Evolutionary conservation across 164 flowering plant species (phyloP), one percentile per base, ranked within the genome.

Genomic region (Chloranthus sessilifolius): DNA sequence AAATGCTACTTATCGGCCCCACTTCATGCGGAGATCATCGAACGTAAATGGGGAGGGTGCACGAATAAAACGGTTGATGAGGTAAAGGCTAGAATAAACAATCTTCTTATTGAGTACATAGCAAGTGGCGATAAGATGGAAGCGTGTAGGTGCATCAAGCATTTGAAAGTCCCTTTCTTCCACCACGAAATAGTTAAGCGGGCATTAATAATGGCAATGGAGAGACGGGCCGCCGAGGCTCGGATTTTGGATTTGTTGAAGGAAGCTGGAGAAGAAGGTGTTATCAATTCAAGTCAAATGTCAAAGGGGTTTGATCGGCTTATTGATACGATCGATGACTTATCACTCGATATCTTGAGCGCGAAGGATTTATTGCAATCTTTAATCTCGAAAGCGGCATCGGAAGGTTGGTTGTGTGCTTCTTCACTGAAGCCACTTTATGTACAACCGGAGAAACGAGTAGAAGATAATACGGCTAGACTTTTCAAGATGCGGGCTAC

Each of bases 111-210:
- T 10, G 94, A 88, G 62, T 88, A 77, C 60, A 67, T 79, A 3
- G 63, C 56, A 30, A 79, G 86, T 66, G 88, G 88, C n/a, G 90
- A 88, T 24, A 72, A 61, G 53, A 59, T 59, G 50, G 94, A 88
- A 70, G 94, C 96, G 25, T 73, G 51, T 39, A 75, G 86, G 55
- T 82, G 96, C 67, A 82, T 85, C 59, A 85, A 78, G 53, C 86
- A 82, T 52, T 61, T 88, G 45, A 69, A 79, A 55, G 86, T 88
- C 26, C 80, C 88, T 15, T 85, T 81, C 60, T 84, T 82, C 55
- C 90, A 88, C 47, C 96, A 88, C 53, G 90, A 88, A 58, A 75
- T 88, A 34, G 78, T 88, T 10, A 88, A 88, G 50, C 50, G 80
- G 7, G 83, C 86, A 7, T 55, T 88, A 15, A 55, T 76, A 16